Base-by-base conservation (phyloP, 352 stramenopile species). In the Pythium insidiosum region DNA sequence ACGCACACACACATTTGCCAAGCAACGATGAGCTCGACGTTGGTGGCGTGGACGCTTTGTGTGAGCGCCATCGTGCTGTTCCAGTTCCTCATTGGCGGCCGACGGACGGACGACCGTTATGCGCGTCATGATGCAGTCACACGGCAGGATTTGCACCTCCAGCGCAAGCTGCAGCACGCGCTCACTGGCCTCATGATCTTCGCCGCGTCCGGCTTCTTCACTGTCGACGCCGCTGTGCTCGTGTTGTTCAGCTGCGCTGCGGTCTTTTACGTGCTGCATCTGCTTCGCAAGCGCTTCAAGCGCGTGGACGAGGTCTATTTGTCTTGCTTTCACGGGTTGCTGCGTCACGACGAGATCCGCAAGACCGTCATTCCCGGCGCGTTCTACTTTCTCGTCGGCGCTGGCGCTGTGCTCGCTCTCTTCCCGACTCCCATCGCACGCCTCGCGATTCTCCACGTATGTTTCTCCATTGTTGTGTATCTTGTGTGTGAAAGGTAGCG, bases 361-460 rank as follows among this genome's bases (percentile, higher is more conserved):
- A 47, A 52, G 40, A 24, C 46, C 0, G 59, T 53, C 4, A 18
- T 84, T n/a, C 72, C 72, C 0, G 68, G 68, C 10, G 68, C 68
- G 11, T 81, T 68, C 45, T 84, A 78, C 52, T 84, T 84, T 54
- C 43, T 84, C 11, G 45, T 81, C 15, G 72, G 72, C 20, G 68
- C 56, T 4, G 64, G 56, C 21, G 50, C 64, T 10, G 66, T 63
- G 12, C 48, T 79, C 2, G 47, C 41, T 15, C 6, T 79, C 9
- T 79, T 68, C 40, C 60, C 66, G 5, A 39, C 44, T 24, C 46
- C 47, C 23, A 42, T 81, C 15, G 72, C 68, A 16, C 59, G 64
- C 13, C 72, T 84, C 23, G 58, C 68, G 10, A 66, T 84, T 39
- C 61, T 84, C 19, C 64, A 77, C 39, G 72, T 84, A 58, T 21